Percentiles rank a stretch among this genome's conserved stretches.
These are phyloP conservation scores for Botryotinia calthae DNA, from an alignment of 2,329 filamentous ascomycete species.

Conservation along the genomic window DNA sequence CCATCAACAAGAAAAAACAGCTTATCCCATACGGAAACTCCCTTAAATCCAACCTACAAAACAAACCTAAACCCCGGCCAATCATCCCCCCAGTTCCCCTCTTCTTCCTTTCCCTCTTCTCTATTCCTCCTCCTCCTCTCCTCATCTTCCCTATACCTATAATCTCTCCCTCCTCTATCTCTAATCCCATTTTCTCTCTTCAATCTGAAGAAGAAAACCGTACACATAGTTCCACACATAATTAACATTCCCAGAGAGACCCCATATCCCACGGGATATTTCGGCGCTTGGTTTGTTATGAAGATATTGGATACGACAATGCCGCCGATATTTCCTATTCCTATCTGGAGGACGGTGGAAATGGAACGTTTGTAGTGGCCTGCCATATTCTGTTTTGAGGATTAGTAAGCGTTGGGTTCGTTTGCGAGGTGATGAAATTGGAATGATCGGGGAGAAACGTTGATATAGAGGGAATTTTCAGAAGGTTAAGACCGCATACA, in stretches of 20 bases:
- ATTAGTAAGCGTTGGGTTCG: background rate
- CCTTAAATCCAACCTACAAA: background rate
- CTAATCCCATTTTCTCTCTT: slow-evolving; percentile 14
- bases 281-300: background rate
- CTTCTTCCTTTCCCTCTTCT: background rate
- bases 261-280: slow-evolving; percentile 2
- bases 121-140: background rate
- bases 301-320: slow-evolving; percentile 17
- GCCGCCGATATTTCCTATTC: slow-evolving; percentile 23
- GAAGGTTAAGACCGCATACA: slow-evolving; percentile 12
- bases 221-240: slow-evolving; percentile 6
- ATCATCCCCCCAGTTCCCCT: slow-evolving; percentile 16
- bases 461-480: background rate
- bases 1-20: accelerated
- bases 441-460: background rate
- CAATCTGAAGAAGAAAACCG: slow-evolving; percentile 8
- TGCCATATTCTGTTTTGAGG: slow-evolving; percentile 20
- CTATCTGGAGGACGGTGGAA: background rate
- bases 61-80: slow-evolving; percentile 12
- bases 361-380: slow-evolving; percentile 27
- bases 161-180: background rate
- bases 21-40: too few relatives aligned
- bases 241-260: background rate
- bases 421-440: background rate
- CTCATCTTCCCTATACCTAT: background rate